These are phyloP conservation scores for Maudiozyma serrabonitensis DNA, from an alignment of 805 yeast genomes.

Conservation along the genomic window DNA sequence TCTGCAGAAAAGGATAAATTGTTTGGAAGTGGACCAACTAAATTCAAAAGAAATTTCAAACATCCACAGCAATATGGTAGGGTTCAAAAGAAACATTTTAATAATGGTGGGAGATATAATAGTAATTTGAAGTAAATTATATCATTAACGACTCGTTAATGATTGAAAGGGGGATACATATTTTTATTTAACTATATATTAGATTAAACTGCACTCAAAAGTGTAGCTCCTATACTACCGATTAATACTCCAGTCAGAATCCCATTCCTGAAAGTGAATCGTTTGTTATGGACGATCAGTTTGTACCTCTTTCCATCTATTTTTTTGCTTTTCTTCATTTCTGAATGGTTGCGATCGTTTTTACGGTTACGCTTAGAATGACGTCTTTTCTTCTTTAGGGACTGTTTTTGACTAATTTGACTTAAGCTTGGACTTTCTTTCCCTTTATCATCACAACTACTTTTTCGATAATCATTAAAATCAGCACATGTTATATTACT, in stretches of 20 bases:
- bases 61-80: neutral
- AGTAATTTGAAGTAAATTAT: neutral
- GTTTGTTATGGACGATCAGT: neutral
- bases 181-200: neutral
- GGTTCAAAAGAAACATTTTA: conserved; percentile 5
- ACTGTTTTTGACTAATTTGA: no score
- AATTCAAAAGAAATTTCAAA: conserved; percentile 7
- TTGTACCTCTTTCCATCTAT: no score
- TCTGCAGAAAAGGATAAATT: conserved; percentile 24
- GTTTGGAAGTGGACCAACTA: conserved; percentile 17
- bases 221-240: conserved; percentile 1
- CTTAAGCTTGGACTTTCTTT: no score
- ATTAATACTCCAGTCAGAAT: conserved; percentile 1
- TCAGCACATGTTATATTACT: no score
- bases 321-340: neutral
- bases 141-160: no score
- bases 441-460: no score
- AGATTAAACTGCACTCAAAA: neutral
- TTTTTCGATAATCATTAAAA: no score
- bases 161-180: no score
- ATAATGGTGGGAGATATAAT: conserved; percentile 7
- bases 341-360: neutral
- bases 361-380: no score
- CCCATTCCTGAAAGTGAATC: conserved; percentile 1
- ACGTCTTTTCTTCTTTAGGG: no score